Evolutionary conservation across 345 rosid species (phyloP).

Genomic region (Murraya paniculata): DNA sequence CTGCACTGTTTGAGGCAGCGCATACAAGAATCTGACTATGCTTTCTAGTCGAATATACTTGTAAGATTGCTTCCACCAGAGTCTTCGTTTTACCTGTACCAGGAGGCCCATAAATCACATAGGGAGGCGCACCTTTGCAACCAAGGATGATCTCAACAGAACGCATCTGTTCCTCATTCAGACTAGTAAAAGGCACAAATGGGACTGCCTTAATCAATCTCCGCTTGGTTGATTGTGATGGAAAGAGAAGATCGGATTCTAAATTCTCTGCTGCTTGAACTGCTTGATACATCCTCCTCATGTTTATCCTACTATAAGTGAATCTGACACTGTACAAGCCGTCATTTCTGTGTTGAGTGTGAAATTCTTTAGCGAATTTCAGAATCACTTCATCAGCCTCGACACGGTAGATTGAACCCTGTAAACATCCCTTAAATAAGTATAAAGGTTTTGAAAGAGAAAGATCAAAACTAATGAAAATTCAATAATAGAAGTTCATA

Average conservation of each 20-base stretch:
- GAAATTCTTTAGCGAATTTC: constrained; percentile 36
- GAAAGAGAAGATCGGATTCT: constrained; percentile 44
- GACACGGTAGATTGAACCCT: constrained; percentile 50
- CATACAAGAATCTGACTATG: constrained; percentile 46
- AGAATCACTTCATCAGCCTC: constrained; percentile 60
- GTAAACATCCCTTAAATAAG: constrained; percentile 11
- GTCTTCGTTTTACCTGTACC: constrained; percentile 69
- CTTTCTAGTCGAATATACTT: constrained; percentile 30
- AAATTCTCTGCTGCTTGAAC: constrained; percentile 40
- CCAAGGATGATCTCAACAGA: constrained; percentile 49
- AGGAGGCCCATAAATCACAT: constrained; percentile 64
- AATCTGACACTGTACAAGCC: constrained; percentile 38
- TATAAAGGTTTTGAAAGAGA: neutral
- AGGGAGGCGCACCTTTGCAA: constrained; percentile 59
- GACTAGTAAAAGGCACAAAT: constrained; percentile 31
- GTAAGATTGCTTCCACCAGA: constrained; percentile 53
- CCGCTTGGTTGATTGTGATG: constrained; percentile 27
- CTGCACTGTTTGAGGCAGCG: constrained; percentile 69
- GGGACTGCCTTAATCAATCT: constrained; percentile 17
- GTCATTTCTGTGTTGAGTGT: constrained; percentile 24
- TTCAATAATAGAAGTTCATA: neutral
- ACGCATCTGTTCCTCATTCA: constrained; percentile 53
- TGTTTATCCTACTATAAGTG: constrained; percentile 37
- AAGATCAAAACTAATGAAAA: constrained; percentile 3
- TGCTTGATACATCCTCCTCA: constrained; percentile 59